phyloP scores from a whole-genome alignment of 768 basidiomycete species.

The Ephemerocybe angulata region DNA sequence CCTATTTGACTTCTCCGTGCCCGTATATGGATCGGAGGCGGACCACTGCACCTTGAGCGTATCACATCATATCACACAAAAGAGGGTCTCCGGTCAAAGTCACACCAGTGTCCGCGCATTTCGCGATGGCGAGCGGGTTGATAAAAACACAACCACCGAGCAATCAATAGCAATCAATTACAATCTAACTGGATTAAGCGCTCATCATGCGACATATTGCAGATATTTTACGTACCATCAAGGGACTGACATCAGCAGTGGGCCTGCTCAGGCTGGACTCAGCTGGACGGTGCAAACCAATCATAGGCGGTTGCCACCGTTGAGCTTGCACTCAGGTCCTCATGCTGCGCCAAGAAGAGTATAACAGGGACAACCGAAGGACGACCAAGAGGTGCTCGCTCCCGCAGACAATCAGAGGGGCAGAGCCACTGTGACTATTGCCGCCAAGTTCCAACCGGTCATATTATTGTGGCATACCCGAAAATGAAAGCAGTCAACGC shows the following conservation, averaged over 20 bases:
- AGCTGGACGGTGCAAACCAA: no score
- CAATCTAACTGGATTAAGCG: background rate
- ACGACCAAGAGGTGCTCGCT: no score
- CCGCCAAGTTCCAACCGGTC: no score
- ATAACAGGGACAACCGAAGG: no score
- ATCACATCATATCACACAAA: background rate
- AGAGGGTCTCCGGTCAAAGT: background rate
- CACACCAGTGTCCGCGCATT: background rate
- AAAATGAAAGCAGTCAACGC: no score
- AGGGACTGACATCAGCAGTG: background rate
- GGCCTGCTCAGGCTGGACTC: background rate
- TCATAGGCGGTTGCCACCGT: no score
- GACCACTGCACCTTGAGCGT: background rate
- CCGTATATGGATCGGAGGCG: background rate
- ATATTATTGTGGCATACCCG: no score
- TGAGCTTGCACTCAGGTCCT: no score
- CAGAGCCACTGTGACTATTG: no score
- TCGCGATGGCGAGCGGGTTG: background rate
- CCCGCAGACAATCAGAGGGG: no score
- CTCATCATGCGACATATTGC: background rate
- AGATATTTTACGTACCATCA: background rate
- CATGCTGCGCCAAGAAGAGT: no score
- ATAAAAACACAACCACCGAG: background rate
- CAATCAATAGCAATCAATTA: background rate
- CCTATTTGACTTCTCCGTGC: conserved; percentile 1